A percentile compares a stretch with the other conserved stretches of the same genome.
Conservation (phyloP, 2,329 filamentous ascomycete genomes). For the Alternaria metachromatica region DNA sequence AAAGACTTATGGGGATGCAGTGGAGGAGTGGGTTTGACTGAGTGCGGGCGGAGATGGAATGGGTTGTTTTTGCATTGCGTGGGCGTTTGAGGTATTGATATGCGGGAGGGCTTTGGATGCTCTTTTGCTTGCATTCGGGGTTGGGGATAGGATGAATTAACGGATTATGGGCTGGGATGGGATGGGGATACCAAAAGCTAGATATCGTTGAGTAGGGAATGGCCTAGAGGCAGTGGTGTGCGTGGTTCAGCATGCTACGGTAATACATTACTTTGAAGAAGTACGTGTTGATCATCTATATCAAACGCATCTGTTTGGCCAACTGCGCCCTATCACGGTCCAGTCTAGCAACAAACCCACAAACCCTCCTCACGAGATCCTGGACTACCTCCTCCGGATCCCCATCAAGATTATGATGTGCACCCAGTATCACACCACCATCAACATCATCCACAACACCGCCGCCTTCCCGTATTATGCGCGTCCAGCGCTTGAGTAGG, state of each 20-base stretch:
- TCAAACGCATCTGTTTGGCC: no score
- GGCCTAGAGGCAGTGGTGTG: not conserved
- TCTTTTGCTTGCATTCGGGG: not conserved
- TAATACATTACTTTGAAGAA: not conserved
- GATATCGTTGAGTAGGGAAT: not conserved
- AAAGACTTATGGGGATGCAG: not conserved
- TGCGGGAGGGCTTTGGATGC: not conserved
- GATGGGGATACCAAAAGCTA: slow-evolving; percentile 2
- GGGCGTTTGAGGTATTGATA: slow-evolving; percentile 1
- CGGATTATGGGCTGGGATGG: not conserved
- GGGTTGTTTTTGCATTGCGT: slow-evolving; percentile 11
- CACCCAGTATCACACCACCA: slow-evolving; percentile 58
- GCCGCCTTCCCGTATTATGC: slow-evolving; percentile 51
- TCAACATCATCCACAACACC: slow-evolving; percentile 57
- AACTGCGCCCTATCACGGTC: no score
- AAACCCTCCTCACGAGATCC: slow-evolving; percentile 59
- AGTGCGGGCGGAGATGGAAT: not conserved
- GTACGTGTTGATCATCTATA: no score
- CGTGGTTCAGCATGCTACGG: not conserved
- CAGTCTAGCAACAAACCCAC: slow-evolving; percentile 49
- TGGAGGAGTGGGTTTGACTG: not conserved
- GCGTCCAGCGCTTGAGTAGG: slow-evolving; percentile 65
- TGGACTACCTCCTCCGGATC: slow-evolving; percentile 55
- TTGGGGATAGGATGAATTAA: not conserved
- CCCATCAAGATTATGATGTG: slow-evolving; percentile 59